Conservation (phyloP, 208 protist genomes). For the Trypanosoma cruzi region DNA sequence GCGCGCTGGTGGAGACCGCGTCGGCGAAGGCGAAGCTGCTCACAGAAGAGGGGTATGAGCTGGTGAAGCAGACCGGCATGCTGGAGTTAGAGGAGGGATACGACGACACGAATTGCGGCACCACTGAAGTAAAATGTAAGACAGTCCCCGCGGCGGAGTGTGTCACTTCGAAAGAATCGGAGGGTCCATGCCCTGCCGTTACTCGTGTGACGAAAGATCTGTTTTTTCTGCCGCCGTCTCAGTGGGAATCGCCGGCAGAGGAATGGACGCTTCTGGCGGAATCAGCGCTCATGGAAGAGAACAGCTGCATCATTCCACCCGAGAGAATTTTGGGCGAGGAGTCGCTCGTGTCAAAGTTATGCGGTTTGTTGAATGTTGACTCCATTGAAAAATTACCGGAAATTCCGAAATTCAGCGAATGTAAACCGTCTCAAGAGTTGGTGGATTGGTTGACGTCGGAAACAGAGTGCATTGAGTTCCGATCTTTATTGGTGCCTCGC, state of each 20-base stretch:
- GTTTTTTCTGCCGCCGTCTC: constrained; percentile 27
- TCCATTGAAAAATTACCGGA: constrained; percentile 7
- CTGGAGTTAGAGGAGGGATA: constrained; percentile 41
- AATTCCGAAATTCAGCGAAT: neutral
- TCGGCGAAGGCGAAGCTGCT: constrained; percentile 41
- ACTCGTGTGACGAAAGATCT: constrained; percentile 15
- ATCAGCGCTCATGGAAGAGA: constrained; percentile 38
- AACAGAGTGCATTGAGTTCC: constrained; percentile 29
- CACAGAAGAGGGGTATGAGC: constrained; percentile 41
- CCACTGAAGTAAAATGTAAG: neutral
- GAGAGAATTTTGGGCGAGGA: constrained; percentile 21
- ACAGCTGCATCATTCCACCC: constrained; percentile 45
- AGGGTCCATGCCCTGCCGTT: neutral
- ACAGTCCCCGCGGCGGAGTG: neutral
- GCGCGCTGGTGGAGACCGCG: constrained; percentile 33
- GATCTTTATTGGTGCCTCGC: constrained; percentile 46
- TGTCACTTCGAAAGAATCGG: neutral
- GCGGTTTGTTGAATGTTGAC: constrained; percentile 11
- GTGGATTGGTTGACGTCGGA: constrained; percentile 43
- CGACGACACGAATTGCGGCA: constrained; percentile 14
- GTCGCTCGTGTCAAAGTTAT: constrained; percentile 8
- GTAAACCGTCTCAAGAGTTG: constrained; percentile 35
- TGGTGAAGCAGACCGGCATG: constrained; percentile 37
- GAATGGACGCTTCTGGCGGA: constrained; percentile 49
- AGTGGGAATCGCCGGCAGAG: constrained; percentile 37